Conservation (phyloP, 805 yeast genomes). For the Yarrowia porcina region DNA sequence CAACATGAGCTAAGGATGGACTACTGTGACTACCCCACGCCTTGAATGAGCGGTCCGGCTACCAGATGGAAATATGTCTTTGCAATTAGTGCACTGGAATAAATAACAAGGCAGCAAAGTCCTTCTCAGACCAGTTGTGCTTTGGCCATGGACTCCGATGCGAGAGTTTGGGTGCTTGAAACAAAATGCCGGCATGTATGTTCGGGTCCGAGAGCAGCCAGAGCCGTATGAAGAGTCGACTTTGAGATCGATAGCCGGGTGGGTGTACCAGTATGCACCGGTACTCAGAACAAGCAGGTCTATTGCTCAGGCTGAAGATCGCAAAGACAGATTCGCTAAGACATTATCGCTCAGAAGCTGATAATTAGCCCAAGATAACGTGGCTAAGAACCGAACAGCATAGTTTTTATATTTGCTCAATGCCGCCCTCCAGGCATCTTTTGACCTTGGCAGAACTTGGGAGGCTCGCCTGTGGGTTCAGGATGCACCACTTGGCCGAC, state of each 20-base stretch:
- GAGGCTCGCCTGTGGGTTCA: constrained; percentile 9
- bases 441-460: constrained; percentile 17
- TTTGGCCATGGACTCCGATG: not conserved
- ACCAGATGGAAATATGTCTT: not conserved
- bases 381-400: too few species aligned
- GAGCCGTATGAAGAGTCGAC: too few species aligned
- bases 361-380: too few species aligned
- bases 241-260: too few species aligned
- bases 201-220: not conserved
- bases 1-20: too few species aligned
- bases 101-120: not conserved
- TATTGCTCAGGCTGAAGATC: too few species aligned
- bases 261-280: too few species aligned
- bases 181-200: too few species aligned
- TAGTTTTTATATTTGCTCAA: too few species aligned
- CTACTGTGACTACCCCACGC: too few species aligned
- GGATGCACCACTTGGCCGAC: constrained; percentile 49
- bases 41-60: not conserved
- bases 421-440: constrained; percentile 24
- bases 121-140: not conserved
- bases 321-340: too few species aligned
- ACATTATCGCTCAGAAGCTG: not conserved
- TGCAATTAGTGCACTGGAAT: not conserved
- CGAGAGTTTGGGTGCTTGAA: not conserved
- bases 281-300: too few species aligned